These are phyloP conservation scores for Leccinum subgranulosum DNA, from an alignment of 768 basidiomycete genomes.

Conservation along the genomic window DNA sequence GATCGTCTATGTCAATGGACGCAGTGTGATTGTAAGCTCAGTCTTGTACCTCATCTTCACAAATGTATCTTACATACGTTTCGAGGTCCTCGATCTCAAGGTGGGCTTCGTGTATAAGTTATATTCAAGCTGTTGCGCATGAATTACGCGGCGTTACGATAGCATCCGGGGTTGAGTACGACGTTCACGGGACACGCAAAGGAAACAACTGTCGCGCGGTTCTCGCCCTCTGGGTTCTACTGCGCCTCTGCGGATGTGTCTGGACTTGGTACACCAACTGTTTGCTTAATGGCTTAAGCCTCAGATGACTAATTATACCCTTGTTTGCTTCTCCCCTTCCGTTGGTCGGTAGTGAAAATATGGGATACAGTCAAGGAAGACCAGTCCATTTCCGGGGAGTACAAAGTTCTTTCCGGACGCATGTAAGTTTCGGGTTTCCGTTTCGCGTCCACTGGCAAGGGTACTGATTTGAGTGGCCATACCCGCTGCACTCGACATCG, in stretches of 20 bases:
- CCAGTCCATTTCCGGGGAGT: slow-evolving; percentile 77
- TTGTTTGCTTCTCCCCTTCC: neutral
- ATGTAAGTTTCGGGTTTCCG: slow-evolving; percentile 46
- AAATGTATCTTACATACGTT: neutral
- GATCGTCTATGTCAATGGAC: slow-evolving; percentile 82
- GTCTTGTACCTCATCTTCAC: neutral
- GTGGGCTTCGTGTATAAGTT: slow-evolving; percentile 38
- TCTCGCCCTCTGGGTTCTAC: slow-evolving; percentile 94
- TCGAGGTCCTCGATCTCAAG: slow-evolving; percentile 79
- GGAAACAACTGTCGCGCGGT: slow-evolving; percentile 82
- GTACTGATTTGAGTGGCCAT: neutral
- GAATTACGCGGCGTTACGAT: neutral
- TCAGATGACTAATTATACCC: neutral
- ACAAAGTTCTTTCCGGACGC: slow-evolving; percentile 66
- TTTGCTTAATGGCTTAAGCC: neutral
- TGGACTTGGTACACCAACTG: slow-evolving; percentile 62
- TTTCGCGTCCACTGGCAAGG: neutral
- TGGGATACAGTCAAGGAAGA: slow-evolving; percentile 93
- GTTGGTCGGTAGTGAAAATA: slow-evolving; percentile 59
- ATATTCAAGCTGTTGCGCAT: neutral
- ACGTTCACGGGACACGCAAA: slow-evolving; percentile 81
- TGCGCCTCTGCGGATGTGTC: slow-evolving; percentile 85
- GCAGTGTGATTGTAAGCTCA: slow-evolving; percentile 76
- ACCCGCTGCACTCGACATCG: neutral
- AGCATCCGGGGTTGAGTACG: slow-evolving; percentile 65